Percentiles rank a stretch among this genome's conserved stretches.
phyloP scores from a whole-genome alignment of 1,284 basidiomycete species.

The Tilletia caries region DNA sequence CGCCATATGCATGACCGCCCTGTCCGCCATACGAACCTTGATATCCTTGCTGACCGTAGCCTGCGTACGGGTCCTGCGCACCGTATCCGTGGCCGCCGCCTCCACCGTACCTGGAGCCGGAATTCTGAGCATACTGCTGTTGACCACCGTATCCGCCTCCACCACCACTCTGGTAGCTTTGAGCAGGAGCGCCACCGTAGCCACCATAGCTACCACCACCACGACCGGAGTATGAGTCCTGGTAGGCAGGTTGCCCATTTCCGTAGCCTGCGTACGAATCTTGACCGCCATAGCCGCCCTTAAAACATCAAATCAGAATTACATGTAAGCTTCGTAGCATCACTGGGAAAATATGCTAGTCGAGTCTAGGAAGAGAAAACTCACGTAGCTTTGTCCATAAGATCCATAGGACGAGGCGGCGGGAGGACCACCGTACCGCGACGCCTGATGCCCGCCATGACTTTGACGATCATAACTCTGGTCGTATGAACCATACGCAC shows the following conservation, averaged over 20 bases:
- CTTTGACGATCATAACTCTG: constrained; percentile 16
- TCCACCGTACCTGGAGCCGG: constrained; percentile 27
- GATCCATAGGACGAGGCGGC: not conserved
- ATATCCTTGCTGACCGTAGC: constrained; percentile 8
- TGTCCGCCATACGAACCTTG: constrained; percentile 3
- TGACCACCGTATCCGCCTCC: constrained; percentile 19
- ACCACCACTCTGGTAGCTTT: constrained; percentile 15
- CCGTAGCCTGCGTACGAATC: constrained; percentile 15
- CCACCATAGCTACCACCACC: constrained; percentile 21
- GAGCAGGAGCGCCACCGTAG: constrained; percentile 18
- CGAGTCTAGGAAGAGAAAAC: not conserved
- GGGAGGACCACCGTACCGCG: constrained; percentile 11
- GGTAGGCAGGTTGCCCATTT: constrained; percentile 15
- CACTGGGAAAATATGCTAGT: not conserved
- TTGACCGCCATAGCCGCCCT: constrained; percentile 20
- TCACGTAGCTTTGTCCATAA: not conserved
- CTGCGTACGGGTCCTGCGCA: constrained; percentile 1
- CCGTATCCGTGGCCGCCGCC: constrained; percentile 18
- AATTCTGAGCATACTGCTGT: constrained; percentile 19
- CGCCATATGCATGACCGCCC: constrained; percentile 21
- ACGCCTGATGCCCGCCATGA: constrained; percentile 14
- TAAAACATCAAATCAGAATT: constrained; percentile 11
- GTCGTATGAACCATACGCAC: constrained; percentile 17
- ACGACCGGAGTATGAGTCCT: constrained; percentile 17
- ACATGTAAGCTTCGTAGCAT: not conserved